Evolutionary conservation across 2,329 filamentous ascomycete genomes (phyloP), one percentile per base, ranked within the genome.

Genomic region (Stromatinia cepivora): DNA sequence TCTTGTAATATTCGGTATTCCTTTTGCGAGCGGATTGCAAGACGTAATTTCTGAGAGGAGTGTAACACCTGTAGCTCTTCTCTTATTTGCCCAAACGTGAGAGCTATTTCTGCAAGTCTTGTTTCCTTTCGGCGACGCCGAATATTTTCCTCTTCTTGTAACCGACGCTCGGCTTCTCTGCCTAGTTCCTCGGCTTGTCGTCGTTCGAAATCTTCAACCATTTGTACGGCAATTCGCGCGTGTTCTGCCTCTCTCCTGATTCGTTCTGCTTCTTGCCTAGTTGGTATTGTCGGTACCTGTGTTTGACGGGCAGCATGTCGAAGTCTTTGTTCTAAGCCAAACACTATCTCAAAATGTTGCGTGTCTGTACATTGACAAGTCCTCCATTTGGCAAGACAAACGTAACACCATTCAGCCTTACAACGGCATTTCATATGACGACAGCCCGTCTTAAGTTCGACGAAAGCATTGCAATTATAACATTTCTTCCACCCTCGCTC

Each of bases 401-500:
- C 86, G 81, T 94, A 95, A 82, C 93, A 96, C 79, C 96, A 96
- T 75, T 95, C 84, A 11, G 90, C 89, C 50, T 87, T 89, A 78
- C 93, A 97, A 50, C 90, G 87, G 74, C 92, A 96, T 6, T 89
- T 94, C 88, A 96, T 96, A 78, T 95, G 92, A 79, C 93, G 91
- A 79, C 92, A 96, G 5, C 91, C 92, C 74, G 90, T 87, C 71
- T 86, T 87, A 70, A 94, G 86, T 80, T 96, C 92, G 39, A 96
- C 90, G 75, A 92, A 83, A 9, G 89, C 86, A 62, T 84, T 82
- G 79, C 92, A 96, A 64, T 83, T 84, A 73, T 85, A 86, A 79
- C 92, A 96, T 34, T 87, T 84, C 76, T 88, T 88, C 92, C 92
- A 95, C 3, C 92, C 92, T 73, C 90, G 83, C 25, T 88, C 84